Percentiles rank a stretch among this genome's conserved stretches.
Evolutionary conservation across 495 filamentous ascomycete species (phyloP).

Genomic region (Cairneyella variabilis): DNA sequence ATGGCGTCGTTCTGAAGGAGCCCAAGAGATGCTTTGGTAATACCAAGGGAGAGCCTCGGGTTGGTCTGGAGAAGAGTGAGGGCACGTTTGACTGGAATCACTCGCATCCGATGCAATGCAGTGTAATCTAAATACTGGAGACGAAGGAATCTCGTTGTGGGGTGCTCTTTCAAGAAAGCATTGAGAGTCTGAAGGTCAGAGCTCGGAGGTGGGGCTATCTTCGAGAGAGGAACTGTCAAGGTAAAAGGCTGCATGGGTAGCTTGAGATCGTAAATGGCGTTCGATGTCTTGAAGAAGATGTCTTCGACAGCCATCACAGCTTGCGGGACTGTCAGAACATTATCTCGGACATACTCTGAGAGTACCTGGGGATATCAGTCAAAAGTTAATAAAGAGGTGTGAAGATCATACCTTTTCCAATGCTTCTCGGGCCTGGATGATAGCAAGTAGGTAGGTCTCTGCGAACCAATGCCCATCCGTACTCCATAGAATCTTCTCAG

Average conservation of each 20-base stretch:
- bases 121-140: constrained; percentile 83
- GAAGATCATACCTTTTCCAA: constrained; percentile 52
- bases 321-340: constrained; percentile 46
- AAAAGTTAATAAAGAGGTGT: background rate
- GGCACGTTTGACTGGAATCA: constrained; percentile 67
- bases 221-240: constrained; percentile 13
- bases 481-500: constrained; percentile 77
- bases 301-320: constrained; percentile 52
- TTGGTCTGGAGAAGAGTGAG: constrained; percentile 49
- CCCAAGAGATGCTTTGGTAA: constrained; percentile 50
- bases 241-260: too few relatives aligned
- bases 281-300: constrained; percentile 67
- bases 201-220: constrained; percentile 1
- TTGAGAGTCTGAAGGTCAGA: constrained; percentile 11
- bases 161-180: constrained; percentile 33
- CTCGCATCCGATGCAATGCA: constrained; percentile 58
- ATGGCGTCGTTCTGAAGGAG: constrained; percentile 56
- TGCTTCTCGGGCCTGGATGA: constrained; percentile 72
- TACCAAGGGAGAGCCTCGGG: constrained; percentile 29
- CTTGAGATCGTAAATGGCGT: constrained; percentile 53
- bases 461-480: constrained; percentile 83
- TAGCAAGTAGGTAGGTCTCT: constrained; percentile 77
- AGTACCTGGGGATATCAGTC: constrained; percentile 42
- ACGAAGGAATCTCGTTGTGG: constrained; percentile 53
- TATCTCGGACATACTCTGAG: constrained; percentile 53